phyloP scores from a whole-genome alignment of 345 rosid species.

The Streptanthus diversifolius region DNA sequence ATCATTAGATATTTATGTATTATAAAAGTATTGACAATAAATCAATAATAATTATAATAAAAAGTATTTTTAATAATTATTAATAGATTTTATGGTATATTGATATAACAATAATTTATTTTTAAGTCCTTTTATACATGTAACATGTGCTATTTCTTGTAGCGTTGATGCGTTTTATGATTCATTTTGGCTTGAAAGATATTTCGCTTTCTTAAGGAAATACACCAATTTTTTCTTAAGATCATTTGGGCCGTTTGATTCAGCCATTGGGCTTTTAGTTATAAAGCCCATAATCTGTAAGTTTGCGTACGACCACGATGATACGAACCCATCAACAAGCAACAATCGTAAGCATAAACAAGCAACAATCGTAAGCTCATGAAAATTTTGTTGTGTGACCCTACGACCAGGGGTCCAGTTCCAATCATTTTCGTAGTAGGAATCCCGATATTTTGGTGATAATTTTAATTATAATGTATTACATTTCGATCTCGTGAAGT shows the following conservation, averaged over 20 bases:
- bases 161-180: too few relatives aligned
- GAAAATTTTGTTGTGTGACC: slow-evolving; percentile 2
- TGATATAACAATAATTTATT: too few relatives aligned
- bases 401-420: slow-evolving; percentile 1
- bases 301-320: not conserved
- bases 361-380: not conserved
- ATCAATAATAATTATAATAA: too few relatives aligned
- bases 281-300: not conserved
- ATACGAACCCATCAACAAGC: not conserved
- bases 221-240: too few relatives aligned
- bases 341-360: not conserved
- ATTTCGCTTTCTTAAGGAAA: too few relatives aligned
- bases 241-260: not conserved
- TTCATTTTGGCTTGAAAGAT: too few relatives aligned
- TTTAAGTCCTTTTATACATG: too few relatives aligned
- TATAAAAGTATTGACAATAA: too few relatives aligned
- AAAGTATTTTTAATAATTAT: too few relatives aligned
- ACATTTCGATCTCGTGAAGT: slow-evolving; percentile 22
- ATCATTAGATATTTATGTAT: too few relatives aligned
- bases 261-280: not conserved
- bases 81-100: too few relatives aligned
- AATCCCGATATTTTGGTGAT: slow-evolving; percentile 10
- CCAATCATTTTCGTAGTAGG: slow-evolving; percentile 34
- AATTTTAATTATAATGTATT: not conserved
- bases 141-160: too few relatives aligned